Base-by-base conservation (phyloP, 768 basidiomycete genomes). In the Leccinum boreale region DNA sequence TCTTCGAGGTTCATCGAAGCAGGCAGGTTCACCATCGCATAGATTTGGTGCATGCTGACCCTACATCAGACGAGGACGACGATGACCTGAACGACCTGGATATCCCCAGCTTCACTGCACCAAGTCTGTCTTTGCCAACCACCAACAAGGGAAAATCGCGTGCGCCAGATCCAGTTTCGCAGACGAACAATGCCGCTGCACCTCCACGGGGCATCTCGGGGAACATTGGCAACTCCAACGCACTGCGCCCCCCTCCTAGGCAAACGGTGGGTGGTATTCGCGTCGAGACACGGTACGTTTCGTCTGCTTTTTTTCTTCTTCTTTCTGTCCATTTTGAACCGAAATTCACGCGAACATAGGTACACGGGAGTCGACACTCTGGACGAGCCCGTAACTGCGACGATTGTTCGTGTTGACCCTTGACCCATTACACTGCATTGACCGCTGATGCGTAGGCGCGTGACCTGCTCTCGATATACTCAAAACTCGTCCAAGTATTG, bases 401-500 rank as follows among this genome's bases (percentile, higher is more conserved):
- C 95, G 1, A 94, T 98, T 58, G 95, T 94, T 63, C 56, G 90
- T 74, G n/a, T 33, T 14, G 19, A 28, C 49, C 58, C 36, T 64
- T 57, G n/a, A 4, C 36, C 47, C 52, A 48, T 28, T 52, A 15
- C 50, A 12, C 14, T n/a, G 1, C 48, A 46, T 58, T 67, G 19
- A 68, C 51, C 29, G 8, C 45, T 55, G 54, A 56, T 53, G 35
- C 35, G 46, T 63, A 98, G 95, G 85, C 85, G 66, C 87, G 95
- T 46, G 95, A 98, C 70, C 75, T 97, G 23, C 67, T 87, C 15
- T 97, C 95, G 1, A 94, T 98, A 61, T 95, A 95, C 69, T 80
- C 86, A 26, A 98, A 98, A 73, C 80, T 98, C 2, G 79, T 96
- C 1, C 96, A 98, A 76, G 96, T 98, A 8, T 77, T 98, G 35